Evolutionary conservation across 805 yeast species (phyloP).

Genomic region (Sporopachydermia quercuum): DNA sequence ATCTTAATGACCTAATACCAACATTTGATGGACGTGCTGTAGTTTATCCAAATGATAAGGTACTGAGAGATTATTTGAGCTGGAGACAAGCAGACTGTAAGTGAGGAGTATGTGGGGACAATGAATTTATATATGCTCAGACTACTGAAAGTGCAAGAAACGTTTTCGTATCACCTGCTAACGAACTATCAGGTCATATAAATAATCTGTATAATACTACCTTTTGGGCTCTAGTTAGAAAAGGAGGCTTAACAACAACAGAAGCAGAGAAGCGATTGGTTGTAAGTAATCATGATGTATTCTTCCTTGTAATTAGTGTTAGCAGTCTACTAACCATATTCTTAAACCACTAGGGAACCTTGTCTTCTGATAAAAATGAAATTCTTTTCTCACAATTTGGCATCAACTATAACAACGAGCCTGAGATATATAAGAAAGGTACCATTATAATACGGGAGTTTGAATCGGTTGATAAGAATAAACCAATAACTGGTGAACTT

Average conservation of each 20-base stretch:
- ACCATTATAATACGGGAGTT: slow-evolving; percentile 41
- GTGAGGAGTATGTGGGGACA: neutral
- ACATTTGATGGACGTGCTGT: slow-evolving; percentile 89
- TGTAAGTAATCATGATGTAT: neutral
- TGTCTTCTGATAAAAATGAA: slow-evolving; percentile 79
- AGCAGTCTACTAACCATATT: no score
- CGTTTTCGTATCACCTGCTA: neutral
- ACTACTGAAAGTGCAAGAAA: neutral
- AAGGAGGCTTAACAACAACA: slow-evolving; percentile 54
- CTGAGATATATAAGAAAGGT: slow-evolving; percentile 80
- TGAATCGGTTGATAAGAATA: slow-evolving; percentile 10
- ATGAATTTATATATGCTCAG: neutral
- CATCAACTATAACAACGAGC: slow-evolving; percentile 83
- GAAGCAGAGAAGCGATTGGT: slow-evolving; percentile 68
- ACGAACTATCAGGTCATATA: slow-evolving; percentile 42
- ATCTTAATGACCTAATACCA: slow-evolving; percentile 44
- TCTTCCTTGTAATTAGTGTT: neutral
- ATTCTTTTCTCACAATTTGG: slow-evolving; percentile 64
- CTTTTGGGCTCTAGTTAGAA: slow-evolving; percentile 72
- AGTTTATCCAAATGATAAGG: slow-evolving; percentile 49
- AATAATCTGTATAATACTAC: slow-evolving; percentile 87
- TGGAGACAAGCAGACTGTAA: slow-evolving; percentile 89
- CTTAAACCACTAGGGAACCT: slow-evolving; percentile 55
- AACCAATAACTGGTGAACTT: slow-evolving; percentile 7
- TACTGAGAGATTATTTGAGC: slow-evolving; percentile 65